A percentile compares a stretch with the other conserved stretches of the same genome.
Evolutionary conservation across 176 grass and related monocot species (phyloP).

Genomic region (Coix lacrymajobi): DNA sequence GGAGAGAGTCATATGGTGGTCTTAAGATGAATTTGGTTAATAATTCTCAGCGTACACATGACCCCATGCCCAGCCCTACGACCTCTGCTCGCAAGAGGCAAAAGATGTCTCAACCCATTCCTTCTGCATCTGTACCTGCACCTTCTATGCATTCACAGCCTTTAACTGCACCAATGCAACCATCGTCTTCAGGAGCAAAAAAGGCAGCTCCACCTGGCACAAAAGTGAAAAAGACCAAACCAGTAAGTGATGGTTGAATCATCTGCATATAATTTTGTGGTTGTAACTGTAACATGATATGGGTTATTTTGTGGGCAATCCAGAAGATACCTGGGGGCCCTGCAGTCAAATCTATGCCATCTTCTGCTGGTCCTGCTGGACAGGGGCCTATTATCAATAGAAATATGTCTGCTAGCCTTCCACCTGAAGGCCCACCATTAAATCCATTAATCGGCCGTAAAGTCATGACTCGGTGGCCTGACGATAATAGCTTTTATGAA

Average conservation of each 20-base stretch:
- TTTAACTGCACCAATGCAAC: slow-evolving; percentile 45
- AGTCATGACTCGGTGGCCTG: slow-evolving; percentile 58
- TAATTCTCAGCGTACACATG: slow-evolving; percentile 49
- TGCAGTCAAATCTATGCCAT: slow-evolving; percentile 43
- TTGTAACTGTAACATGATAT: background rate
- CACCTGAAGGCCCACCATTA: slow-evolving; percentile 20
- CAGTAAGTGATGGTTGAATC: slow-evolving; percentile 38
- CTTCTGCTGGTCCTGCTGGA: slow-evolving; percentile 55
- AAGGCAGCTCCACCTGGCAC: slow-evolving; percentile 37
- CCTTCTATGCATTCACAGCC: slow-evolving; percentile 50
- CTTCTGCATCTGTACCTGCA: slow-evolving; percentile 42
- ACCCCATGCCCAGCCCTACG: slow-evolving; percentile 52
- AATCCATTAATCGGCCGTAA: slow-evolving; percentile 47
- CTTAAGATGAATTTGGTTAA: slow-evolving; percentile 33
- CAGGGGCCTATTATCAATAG: slow-evolving; percentile 39
- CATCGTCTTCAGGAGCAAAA: slow-evolving; percentile 59
- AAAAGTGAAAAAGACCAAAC: slow-evolving; percentile 72
- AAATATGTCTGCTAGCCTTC: slow-evolving; percentile 31
- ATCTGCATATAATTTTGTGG: background rate
- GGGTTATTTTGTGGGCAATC: background rate
- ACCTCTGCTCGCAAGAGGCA: slow-evolving; percentile 85
- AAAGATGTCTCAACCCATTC: slow-evolving; percentile 60
- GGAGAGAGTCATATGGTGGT: slow-evolving; percentile 40
- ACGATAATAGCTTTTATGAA: slow-evolving; percentile 69
- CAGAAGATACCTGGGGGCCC: slow-evolving; percentile 48